A percentile compares a stretch with the other conserved stretches of the same genome.
These are phyloP conservation scores for Guadua angustifolia DNA, from an alignment of 176 grass and related monocot genomes.

Conservation along the genomic window DNA sequence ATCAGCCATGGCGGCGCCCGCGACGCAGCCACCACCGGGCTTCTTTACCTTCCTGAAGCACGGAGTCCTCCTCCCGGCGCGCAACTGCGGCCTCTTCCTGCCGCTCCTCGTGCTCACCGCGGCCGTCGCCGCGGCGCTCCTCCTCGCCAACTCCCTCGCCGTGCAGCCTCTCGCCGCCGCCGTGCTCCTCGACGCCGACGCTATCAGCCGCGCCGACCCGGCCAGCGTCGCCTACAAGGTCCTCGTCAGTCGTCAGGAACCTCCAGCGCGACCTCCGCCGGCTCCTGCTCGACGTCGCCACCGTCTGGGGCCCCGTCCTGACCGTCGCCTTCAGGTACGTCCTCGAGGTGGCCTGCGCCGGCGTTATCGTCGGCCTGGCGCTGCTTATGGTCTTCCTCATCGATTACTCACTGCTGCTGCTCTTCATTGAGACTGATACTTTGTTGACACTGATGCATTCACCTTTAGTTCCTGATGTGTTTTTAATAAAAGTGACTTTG, in stretches of 20 bases:
- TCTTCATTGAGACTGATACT: too few relatives aligned
- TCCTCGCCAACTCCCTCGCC: conserved; percentile 50
- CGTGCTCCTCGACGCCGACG: conserved; percentile 32
- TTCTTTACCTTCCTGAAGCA: conserved; percentile 49
- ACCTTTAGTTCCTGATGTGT: too few relatives aligned
- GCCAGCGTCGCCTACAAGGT: conserved; percentile 25
- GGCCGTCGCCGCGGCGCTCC: conserved; percentile 37
- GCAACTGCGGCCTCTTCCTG: conserved; percentile 30
- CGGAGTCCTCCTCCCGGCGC: conserved; percentile 36
- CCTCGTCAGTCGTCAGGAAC: conserved; percentile 3
- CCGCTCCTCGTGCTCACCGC: conserved; percentile 47
- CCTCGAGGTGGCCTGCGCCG: conserved; percentile 39
- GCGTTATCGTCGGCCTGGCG: not conserved
- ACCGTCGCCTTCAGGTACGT: conserved; percentile 48
- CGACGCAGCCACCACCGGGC: not conserved
- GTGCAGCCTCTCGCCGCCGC: conserved; percentile 50
- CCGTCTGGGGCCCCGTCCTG: conserved; percentile 19
- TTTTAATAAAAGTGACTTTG: too few relatives aligned
- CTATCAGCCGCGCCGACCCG: conserved; percentile 37
- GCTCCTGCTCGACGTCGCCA: conserved; percentile 13
- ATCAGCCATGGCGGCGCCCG: conserved; percentile 34
- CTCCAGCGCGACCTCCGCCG: not conserved
- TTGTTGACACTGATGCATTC: too few relatives aligned
- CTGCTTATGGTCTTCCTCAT: conserved; percentile 29
- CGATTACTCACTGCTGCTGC: conserved; percentile 48